Evolutionary conservation across 306 rosid genomes (phyloP).

Genomic region (Dicorynia guianensis): DNA sequence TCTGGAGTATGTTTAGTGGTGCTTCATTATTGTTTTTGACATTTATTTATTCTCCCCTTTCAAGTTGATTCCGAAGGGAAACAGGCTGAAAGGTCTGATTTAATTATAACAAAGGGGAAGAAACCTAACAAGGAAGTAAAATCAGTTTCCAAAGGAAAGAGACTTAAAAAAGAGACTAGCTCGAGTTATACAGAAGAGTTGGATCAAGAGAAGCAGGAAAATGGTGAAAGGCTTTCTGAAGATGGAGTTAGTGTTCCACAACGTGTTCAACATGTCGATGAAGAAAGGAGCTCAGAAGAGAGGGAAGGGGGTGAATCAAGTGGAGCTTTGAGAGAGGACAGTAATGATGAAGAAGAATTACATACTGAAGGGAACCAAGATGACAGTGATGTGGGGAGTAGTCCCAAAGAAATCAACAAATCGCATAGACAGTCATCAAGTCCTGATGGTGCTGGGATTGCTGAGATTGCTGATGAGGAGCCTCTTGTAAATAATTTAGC

Average conservation of each 20-base stretch:
- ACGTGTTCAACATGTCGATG: conserved; percentile 43
- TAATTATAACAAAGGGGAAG: conserved; percentile 49
- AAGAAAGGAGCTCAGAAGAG: conserved; percentile 59
- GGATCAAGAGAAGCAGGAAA: conserved; percentile 59
- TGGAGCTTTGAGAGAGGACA: conserved; percentile 54
- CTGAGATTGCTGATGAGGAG: conserved; percentile 82
- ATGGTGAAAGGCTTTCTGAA: conserved; percentile 51
- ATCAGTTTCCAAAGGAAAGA: conserved; percentile 55
- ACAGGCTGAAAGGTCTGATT: conserved; percentile 50
- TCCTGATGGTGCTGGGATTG: conserved; percentile 41
- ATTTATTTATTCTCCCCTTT: conserved; percentile 9
- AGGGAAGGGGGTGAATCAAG: conserved; percentile 56
- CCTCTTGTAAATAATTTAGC: conserved; percentile 76
- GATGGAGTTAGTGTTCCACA: conserved; percentile 47
- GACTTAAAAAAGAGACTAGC: conserved; percentile 44
- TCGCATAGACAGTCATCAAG: conserved; percentile 41
- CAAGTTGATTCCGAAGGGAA: conserved; percentile 73
- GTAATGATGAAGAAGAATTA: conserved; percentile 49
- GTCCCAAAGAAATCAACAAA: conserved; percentile 48
- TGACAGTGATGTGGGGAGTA: conserved; percentile 42
- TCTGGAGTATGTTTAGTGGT: conserved; percentile 1
- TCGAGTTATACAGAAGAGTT: conserved; percentile 53
- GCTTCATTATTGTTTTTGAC: conserved; percentile 25
- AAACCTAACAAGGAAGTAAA: conserved; percentile 60
- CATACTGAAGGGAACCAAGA: conserved; percentile 57